Base-by-base conservation (phyloP, 2,329 filamentous ascomycete genomes). In the Aspergillus sp. region DNA sequence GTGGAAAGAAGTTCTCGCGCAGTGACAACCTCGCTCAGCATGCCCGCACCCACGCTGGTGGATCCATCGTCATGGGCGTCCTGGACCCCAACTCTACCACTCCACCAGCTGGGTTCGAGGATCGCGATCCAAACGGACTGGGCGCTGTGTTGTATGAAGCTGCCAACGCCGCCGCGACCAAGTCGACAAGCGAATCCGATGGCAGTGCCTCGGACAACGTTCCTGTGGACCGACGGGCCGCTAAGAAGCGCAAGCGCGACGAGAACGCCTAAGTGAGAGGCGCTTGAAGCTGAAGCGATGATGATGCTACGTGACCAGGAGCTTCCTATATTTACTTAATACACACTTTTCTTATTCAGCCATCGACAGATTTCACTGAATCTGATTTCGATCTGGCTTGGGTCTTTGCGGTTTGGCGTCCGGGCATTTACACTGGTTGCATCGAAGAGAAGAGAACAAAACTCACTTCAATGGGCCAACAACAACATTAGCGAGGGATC, bases 1-100 rank as follows among this genome's bases (percentile, higher is more conserved):
- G 93, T 62, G 91, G 93, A 59, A 98, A 98, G 85, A 96, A 95
- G 77, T 98, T 97, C 74, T 97, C 91, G 13, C 86, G 93, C 59
- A 95, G 88, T 58, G 93, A 98, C 73, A 98, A 98, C 76, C 81
- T 98, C 11, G 88, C 90, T 26, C 93, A 98, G 72, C 93, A 98
- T 66, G 85, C 93, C 52, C 83, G 93, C 51, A 98, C 93, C 5
- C 93, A 98, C 62, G 90, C 90, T 44, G 86, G 84, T 46, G 89
- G 90, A 49, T 88, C 90, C 48, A 87, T 96, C 53, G 84, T 94
- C 60, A 91, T 97, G 85, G 88, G 88, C 60, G 79, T 96, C 39
- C 77, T 94, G 39, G 88, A 91, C 52, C 79, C 85, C 43, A 78
- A 78, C 35, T 85, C 88, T 48, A 56, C 73, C 26, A 53, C 61